Conservation (phyloP, 2,329 filamentous ascomycete species). For the Colletotrichum camelliae region DNA sequence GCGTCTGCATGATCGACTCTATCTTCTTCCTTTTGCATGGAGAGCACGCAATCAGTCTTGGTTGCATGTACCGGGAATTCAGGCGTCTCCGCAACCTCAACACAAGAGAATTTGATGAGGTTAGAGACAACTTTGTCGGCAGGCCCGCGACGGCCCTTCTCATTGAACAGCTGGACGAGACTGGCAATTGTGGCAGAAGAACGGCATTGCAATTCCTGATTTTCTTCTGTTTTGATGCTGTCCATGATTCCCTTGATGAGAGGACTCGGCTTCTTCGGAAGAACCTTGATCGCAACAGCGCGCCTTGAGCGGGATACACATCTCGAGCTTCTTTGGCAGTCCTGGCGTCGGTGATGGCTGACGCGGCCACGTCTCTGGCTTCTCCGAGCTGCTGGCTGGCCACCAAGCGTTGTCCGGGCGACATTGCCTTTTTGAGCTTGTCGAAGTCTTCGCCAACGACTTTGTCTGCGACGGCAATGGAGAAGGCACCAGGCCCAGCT, state of each 20-base stretch:
- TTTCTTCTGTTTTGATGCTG: conserved; percentile 95
- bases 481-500: conserved; percentile 92
- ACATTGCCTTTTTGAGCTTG: conserved; percentile 84
- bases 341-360: conserved; percentile 81
- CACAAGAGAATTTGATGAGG: conserved; percentile 95
- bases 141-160: conserved; percentile 78
- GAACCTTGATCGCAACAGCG: conserved; percentile 83
- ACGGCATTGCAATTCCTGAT: conserved; percentile 82
- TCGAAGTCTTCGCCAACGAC: conserved; percentile 87
- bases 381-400: conserved; percentile 81
- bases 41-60: conserved; percentile 83
- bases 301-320: no score
- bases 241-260: conserved; percentile 99
- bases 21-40: conserved; percentile 96
- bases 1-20: conserved; percentile 91
- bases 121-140: conserved; percentile 97
- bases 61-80: conserved; percentile 86
- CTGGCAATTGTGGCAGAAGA: conserved; percentile 85
- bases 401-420: conserved; percentile 86
- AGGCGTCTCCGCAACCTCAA: conserved; percentile 96
- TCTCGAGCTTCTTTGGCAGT: conserved; percentile 82
- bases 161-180: conserved; percentile 86
- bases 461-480: conserved; percentile 84
- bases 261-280: conserved; percentile 91
- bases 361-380: conserved; percentile 71